phyloP scores from a whole-genome alignment of 805 yeast genomes.

The Pichia californica region DNA sequence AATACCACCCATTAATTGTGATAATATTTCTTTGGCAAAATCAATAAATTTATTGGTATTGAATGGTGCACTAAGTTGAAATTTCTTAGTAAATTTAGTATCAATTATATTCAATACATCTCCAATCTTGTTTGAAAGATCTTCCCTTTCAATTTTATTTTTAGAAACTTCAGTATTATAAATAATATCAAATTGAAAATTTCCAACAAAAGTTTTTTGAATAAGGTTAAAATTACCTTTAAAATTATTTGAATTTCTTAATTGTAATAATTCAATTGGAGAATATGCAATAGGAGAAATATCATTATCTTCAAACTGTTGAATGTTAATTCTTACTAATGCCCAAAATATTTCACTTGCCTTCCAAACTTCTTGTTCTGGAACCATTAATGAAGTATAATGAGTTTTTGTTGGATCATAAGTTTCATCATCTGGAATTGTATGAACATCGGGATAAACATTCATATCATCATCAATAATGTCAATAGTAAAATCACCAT shows the following conservation, averaged over 20 bases:
- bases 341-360: conserved; percentile 72
- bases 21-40: conserved; percentile 74
- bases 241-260: conserved; percentile 53
- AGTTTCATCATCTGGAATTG: conserved; percentile 28
- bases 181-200: conserved; percentile 65
- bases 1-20: conserved; percentile 85
- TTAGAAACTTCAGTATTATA: conserved; percentile 44
- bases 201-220: conserved; percentile 70
- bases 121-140: conserved; percentile 32
- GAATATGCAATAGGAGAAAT: conserved; percentile 24
- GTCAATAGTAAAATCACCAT: conserved; percentile 50
- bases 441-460: conserved; percentile 33
- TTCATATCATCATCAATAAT: conserved; percentile 50
- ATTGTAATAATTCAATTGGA: conserved; percentile 42
- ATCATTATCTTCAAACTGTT: conserved; percentile 24
- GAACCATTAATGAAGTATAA: conserved; percentile 63
- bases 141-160: conserved; percentile 33
- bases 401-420: conserved; percentile 57
- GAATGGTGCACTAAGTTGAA: conserved; percentile 52
- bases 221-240: conserved; percentile 75
- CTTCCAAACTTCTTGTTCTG: conserved; percentile 61
- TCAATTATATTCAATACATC: conserved; percentile 37
- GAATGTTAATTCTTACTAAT: conserved; percentile 63
- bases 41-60: conserved; percentile 32
- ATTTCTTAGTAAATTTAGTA: conserved; percentile 43